Conservation (phyloP, 192 early-diverging fungal species). For the Linnemannia exigua region DNA sequence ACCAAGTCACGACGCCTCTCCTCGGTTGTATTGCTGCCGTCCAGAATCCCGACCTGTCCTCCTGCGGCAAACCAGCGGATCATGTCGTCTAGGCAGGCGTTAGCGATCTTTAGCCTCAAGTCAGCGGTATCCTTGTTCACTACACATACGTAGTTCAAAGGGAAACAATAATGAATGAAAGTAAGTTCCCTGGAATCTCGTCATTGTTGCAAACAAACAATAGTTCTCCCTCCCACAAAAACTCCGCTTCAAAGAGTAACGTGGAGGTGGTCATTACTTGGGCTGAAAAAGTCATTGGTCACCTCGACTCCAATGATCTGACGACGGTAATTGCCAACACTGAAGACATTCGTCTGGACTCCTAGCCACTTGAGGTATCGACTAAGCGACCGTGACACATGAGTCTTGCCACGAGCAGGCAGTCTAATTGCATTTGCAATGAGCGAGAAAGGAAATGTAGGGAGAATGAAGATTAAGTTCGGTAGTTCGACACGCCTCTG, state of each 20-base stretch:
- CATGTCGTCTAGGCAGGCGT: slow-evolving; percentile 79
- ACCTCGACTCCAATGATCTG: slow-evolving; percentile 71
- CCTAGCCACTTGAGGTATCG: slow-evolving; percentile 98
- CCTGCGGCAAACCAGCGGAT: slow-evolving; percentile 75
- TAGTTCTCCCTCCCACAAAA: neutral
- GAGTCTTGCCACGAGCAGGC: slow-evolving; percentile 96
- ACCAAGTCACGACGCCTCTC: slow-evolving; percentile 70
- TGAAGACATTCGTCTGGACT: slow-evolving; percentile 91
- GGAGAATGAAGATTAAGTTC: neutral
- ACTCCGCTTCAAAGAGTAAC: neutral
- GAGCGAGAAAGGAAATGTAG: neutral
- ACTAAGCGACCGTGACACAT: slow-evolving; percentile 84
- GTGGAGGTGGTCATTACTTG: slow-evolving; percentile 56
- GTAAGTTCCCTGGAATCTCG: neutral
- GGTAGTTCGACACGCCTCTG: neutral
- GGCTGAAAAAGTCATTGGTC: slow-evolving; percentile 85
- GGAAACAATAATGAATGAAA: neutral
- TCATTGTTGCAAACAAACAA: neutral
- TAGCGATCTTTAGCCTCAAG: slow-evolving; percentile 66
- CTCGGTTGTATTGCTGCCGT: slow-evolving; percentile 80
- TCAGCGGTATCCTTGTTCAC: slow-evolving; percentile 61
- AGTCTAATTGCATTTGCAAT: slow-evolving; percentile 56
- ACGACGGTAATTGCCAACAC: slow-evolving; percentile 97
- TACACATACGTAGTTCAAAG: neutral
- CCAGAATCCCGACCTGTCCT: slow-evolving; percentile 84